phyloP scores from a whole-genome alignment of 805 yeast genomes.

The Metschnikowia cerradonensis region DNA sequence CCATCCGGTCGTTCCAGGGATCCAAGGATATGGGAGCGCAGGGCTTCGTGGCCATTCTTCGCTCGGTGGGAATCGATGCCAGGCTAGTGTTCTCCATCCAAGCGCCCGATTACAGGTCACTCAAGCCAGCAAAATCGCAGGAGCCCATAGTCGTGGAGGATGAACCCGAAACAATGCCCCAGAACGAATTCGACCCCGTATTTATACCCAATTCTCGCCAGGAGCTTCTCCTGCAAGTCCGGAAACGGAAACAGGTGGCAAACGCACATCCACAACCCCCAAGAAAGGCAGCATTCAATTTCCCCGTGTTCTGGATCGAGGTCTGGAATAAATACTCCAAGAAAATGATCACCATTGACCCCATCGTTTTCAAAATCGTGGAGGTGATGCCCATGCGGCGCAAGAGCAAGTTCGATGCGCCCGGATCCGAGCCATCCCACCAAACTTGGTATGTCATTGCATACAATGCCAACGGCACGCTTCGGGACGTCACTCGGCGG shows the following conservation, averaged over 20 bases:
- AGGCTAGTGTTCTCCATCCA: constrained; percentile 81
- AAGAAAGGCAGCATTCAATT: constrained; percentile 23
- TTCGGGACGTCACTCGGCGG: constrained; percentile 80
- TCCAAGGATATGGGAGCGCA: constrained; percentile 78
- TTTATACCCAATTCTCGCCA: constrained; percentile 17
- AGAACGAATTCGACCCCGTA: constrained; percentile 18
- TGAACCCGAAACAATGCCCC: constrained; percentile 3
- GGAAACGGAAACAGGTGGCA: not conserved
- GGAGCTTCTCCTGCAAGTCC: constrained; percentile 8
- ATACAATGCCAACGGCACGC: constrained; percentile 59
- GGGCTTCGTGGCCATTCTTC: constrained; percentile 73
- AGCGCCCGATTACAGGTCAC: constrained; percentile 65
- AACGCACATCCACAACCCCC: not conserved
- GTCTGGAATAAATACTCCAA: constrained; percentile 77
- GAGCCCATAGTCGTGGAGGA: constrained; percentile 3
- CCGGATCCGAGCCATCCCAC: constrained; percentile 52
- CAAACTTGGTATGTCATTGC: constrained; percentile 74
- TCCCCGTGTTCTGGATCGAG: constrained; percentile 89
- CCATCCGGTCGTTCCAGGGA: constrained; percentile 52
- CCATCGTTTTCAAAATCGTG: constrained; percentile 58
- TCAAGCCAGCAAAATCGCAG: constrained; percentile 10
- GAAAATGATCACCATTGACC: constrained; percentile 85
- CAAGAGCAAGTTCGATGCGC: constrained; percentile 68
- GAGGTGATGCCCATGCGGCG: constrained; percentile 56
- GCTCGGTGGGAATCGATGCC: constrained; percentile 68